Evolutionary conservation across 2,329 filamentous ascomycete genomes (phyloP).

Genomic region (Zymoseptoria pseudotritici): DNA sequence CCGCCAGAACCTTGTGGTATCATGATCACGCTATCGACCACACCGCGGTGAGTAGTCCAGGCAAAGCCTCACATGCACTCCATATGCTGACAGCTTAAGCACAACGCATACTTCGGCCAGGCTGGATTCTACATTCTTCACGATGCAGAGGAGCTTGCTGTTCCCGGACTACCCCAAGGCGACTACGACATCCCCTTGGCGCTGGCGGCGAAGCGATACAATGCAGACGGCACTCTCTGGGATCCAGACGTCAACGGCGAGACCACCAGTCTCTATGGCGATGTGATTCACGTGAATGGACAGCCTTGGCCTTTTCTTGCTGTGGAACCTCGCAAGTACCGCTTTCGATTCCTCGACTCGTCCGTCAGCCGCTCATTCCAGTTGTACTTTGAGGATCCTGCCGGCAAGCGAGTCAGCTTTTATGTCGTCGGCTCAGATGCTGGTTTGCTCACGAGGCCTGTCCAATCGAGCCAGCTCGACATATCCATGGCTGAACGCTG

Average conservation of each 20-base stretch:
- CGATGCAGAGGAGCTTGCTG: background rate
- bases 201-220: background rate
- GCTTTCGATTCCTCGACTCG: background rate
- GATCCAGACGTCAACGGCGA: background rate
- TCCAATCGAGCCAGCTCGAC: background rate
- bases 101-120: background rate
- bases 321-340: background rate
- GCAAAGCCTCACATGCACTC: background rate
- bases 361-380: background rate
- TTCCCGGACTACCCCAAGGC: background rate
- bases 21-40: slow-evolving; percentile 40
- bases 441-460: background rate
- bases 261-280: background rate
- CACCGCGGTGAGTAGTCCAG: slow-evolving; percentile 27
- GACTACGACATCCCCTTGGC: background rate
- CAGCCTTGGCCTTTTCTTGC: background rate
- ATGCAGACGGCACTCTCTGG: background rate
- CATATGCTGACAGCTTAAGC: background rate
- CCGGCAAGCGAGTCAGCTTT: background rate
- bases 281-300: background rate
- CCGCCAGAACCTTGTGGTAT: slow-evolving; percentile 51
- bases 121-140: background rate
- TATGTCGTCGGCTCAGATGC: background rate
- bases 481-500: background rate
- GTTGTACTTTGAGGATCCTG: background rate